A percentile compares a stretch with the other conserved stretches of the same genome.
phyloP scores from a whole-genome alignment of 441 rosid species.

The Erodium trifolium region DNA sequence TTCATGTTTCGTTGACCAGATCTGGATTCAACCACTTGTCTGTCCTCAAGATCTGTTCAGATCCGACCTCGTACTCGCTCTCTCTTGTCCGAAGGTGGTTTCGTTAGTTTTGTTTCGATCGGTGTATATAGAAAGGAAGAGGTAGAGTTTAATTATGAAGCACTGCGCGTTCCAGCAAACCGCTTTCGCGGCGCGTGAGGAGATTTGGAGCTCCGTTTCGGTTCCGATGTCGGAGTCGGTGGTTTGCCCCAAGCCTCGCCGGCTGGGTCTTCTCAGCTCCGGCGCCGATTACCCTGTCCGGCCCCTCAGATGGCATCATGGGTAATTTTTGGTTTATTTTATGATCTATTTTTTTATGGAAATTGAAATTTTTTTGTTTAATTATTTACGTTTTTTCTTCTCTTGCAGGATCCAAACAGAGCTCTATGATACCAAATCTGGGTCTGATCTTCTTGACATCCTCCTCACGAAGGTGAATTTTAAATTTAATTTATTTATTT shows the following conservation, averaged over 20 bases:
- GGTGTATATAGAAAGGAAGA: neutral
- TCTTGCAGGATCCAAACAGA: slow-evolving; percentile 60
- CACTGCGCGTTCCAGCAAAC: slow-evolving; percentile 56
- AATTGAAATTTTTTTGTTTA: neutral
- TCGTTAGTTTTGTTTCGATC: neutral
- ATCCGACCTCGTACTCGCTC: neutral
- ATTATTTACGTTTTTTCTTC: neutral
- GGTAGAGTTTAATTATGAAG: slow-evolving; percentile 35
- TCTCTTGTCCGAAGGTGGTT: neutral
- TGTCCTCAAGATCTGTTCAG: neutral
- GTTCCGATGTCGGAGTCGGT: slow-evolving; percentile 38
- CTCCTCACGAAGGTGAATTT: slow-evolving; percentile 55
- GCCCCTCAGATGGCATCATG: slow-evolving; percentile 57
- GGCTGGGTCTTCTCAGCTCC: slow-evolving; percentile 34
- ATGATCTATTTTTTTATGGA: neutral
- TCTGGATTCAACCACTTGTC: slow-evolving; percentile 7
- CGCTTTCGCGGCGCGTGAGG: slow-evolving; percentile 44
- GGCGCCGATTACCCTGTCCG: slow-evolving; percentile 40
- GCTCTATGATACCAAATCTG: slow-evolving; percentile 44
- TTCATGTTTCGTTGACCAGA: slow-evolving; percentile 14
- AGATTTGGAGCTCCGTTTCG: slow-evolving; percentile 34
- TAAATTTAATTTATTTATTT: neutral
- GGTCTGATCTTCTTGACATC: slow-evolving; percentile 58
- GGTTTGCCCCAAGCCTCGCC: slow-evolving; percentile 80
- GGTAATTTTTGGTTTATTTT: slow-evolving; percentile 25